Evolutionary conservation across 2,329 filamentous ascomycete species (phyloP).

Genomic region (Xylaria sp.): DNA sequence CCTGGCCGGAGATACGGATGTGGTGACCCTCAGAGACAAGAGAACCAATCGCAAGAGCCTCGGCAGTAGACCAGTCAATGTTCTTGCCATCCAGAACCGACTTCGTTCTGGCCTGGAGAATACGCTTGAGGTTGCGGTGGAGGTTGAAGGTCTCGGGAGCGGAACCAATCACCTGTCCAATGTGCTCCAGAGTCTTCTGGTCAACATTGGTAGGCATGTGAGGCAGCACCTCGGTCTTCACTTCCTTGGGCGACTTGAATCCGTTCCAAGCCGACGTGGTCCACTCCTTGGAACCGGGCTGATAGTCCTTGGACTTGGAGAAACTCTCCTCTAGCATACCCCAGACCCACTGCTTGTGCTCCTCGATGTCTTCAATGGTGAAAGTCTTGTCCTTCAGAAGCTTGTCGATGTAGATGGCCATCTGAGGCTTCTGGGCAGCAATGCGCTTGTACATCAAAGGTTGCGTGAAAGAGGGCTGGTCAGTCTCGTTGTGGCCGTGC

Average conservation of each 20-base stretch:
- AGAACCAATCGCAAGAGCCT: slow-evolving; percentile 90
- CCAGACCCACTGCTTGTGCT: slow-evolving; percentile 99
- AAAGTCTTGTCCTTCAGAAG: slow-evolving; percentile 89
- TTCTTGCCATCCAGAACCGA: slow-evolving; percentile 84
- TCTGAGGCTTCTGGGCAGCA: slow-evolving; percentile 71
- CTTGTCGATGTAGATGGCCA: slow-evolving; percentile 89
- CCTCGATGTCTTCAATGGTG: slow-evolving; percentile 94
- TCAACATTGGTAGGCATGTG: slow-evolving; percentile 84
- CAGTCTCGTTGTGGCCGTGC: slow-evolving; percentile 98
- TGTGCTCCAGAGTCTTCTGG: slow-evolving; percentile 66
- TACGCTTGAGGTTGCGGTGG: slow-evolving; percentile 96
- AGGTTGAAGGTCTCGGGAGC: slow-evolving; percentile 80
- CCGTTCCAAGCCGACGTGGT: slow-evolving; percentile 98
- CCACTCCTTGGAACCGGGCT: slow-evolving; percentile 95
- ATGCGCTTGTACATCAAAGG: slow-evolving; percentile 99
- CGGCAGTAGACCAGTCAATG: slow-evolving; percentile 96
- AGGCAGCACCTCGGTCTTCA: slow-evolving; percentile 87
- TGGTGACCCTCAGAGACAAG: slow-evolving; percentile 92
- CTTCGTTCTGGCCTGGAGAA: slow-evolving; percentile 84
- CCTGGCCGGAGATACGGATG: slow-evolving; percentile 94
- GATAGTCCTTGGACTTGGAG: slow-evolving; percentile 93
- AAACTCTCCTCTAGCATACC: slow-evolving; percentile 98
- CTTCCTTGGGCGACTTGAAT: slow-evolving; percentile 97
- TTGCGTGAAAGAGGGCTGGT: slow-evolving; percentile 99
- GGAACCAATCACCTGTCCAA: slow-evolving; percentile 73